These are phyloP conservation scores for Candida sp. DNA, from an alignment of 1,139 yeast species.

Conservation along the genomic window DNA sequence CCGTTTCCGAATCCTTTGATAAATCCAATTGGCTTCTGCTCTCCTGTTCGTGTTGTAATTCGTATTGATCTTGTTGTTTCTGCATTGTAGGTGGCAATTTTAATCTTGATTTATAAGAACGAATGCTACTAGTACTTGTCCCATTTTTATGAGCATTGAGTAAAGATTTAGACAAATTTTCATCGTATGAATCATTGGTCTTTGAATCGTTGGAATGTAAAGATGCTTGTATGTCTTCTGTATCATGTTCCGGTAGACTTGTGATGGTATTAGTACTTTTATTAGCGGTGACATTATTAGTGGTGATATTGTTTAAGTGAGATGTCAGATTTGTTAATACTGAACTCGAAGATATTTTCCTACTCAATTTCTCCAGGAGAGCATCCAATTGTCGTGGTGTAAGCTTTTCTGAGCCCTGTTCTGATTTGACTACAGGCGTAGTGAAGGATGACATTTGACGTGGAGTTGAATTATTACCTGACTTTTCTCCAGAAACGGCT, in stretches of 20 bases:
- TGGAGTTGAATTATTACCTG: not conserved
- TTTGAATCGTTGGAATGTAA: not conserved
- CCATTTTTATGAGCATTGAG: not conserved
- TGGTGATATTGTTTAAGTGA: not conserved
- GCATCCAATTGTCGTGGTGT: conserved; percentile 4
- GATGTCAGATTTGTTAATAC: not conserved
- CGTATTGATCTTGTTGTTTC: conserved; percentile 5
- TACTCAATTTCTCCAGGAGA: conserved; percentile 2
- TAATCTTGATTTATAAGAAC: conserved; percentile 30
- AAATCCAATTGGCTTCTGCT: not conserved
- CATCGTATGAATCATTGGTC: not conserved
- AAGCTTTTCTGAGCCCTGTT: not conserved
- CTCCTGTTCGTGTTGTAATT: conserved; percentile 3
- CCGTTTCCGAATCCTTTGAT: not conserved
- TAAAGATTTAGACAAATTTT: not conserved
- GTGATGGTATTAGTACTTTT: not conserved
- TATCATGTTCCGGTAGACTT: not conserved
- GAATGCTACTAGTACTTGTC: conserved; percentile 23
- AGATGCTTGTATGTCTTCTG: not conserved
- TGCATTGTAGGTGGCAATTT: conserved; percentile 26
- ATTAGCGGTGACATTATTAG: no score
- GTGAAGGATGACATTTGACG: not conserved
- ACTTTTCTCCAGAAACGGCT: not conserved
- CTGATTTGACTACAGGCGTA: not conserved
- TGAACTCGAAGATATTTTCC: conserved; percentile 1